phyloP scores from a whole-genome alignment of 176 grass and related monocot species.

The Zea mays region DNA sequence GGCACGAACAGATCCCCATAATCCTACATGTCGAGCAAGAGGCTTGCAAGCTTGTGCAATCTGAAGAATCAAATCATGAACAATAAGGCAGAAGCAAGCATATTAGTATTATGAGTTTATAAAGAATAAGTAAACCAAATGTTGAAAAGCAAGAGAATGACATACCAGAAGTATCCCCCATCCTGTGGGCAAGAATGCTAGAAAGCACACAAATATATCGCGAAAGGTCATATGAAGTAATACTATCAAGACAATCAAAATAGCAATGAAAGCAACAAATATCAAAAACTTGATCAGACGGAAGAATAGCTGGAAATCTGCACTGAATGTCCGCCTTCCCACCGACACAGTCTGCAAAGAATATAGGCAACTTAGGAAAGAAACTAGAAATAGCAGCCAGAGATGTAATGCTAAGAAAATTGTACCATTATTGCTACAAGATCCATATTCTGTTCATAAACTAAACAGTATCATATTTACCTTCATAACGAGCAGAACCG shows the following conservation, averaged over 20 bases:
- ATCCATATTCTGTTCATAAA: slow-evolving; percentile 35
- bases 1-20: slow-evolving; percentile 83
- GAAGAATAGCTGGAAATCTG: slow-evolving; percentile 81
- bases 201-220: slow-evolving; percentile 74
- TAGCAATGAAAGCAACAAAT: slow-evolving; percentile 62
- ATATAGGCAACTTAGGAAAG: slow-evolving; percentile 20
- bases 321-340: slow-evolving; percentile 74
- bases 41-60: slow-evolving; percentile 78
- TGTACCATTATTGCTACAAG: background rate
- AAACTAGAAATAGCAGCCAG: background rate
- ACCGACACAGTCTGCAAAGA: slow-evolving; percentile 75
- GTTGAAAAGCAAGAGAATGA: slow-evolving; percentile 22
- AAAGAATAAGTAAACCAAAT: slow-evolving; percentile 24
- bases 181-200: slow-evolving; percentile 87
- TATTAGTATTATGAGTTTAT: background rate
- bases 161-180: slow-evolving; percentile 88
- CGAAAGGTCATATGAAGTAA: slow-evolving; percentile 70
- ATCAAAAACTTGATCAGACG: slow-evolving; percentile 92
- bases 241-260: slow-evolving; percentile 67
- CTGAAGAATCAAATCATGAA: slow-evolving; percentile 41
- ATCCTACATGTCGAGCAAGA: slow-evolving; percentile 38
- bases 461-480: slow-evolving; percentile 37
- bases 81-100: background rate
- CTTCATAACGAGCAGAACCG: slow-evolving; percentile 75
- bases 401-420: background rate